Base-by-base conservation (phyloP, 345 rosid species). In the Sisymbrium irio region DNA sequence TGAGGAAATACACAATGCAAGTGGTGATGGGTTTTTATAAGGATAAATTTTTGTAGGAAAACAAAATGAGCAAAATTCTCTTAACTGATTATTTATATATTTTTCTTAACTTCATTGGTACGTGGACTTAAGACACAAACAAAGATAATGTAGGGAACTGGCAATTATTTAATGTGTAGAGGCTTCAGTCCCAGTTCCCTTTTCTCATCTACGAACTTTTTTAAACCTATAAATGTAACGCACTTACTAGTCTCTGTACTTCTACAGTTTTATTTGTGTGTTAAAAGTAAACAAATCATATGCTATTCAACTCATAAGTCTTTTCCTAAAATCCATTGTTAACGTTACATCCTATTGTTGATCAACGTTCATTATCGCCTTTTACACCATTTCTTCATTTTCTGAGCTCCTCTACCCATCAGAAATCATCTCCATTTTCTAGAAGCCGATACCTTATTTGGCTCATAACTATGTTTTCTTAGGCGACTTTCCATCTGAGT, bases 21-120 rank as follows among this genome's bases (percentile, higher is more conserved):
- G 59, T 42, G 42, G 63, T 46, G 75, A 69, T 62, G 75, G 64
- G 49, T 77, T 71, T 77, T 71, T 77, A 77, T 77, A 77, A 64
- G 77, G 53, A 58, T 50, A 28, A 64, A 35, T 54, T 33, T 49
- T 47, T 10, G 9, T 27, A 2, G 5, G 10, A 45, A 58, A 56
- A 58, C 28, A 25, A 35, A 49, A 17, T 15, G 27, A 10, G 2
- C 7, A 61, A 74, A 50, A 50, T 0, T 42, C 18, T 35, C 62
- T 25, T 40, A 55, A 9, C 25, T 28, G 13, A 15, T 49, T 27
- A 22, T 32, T 22, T 46, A 15, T 10, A 36, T 11, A 6, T 17
- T 15, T 66, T 74, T 45, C 28, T 27, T 39, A 19, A 20, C 68
- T 75, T 75, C 68, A 60, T 67, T 60, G 78, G 62, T 50, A 61